These are phyloP conservation scores for Leishmania turanica DNA, from an alignment of 208 protist species.

Conservation along the genomic window DNA sequence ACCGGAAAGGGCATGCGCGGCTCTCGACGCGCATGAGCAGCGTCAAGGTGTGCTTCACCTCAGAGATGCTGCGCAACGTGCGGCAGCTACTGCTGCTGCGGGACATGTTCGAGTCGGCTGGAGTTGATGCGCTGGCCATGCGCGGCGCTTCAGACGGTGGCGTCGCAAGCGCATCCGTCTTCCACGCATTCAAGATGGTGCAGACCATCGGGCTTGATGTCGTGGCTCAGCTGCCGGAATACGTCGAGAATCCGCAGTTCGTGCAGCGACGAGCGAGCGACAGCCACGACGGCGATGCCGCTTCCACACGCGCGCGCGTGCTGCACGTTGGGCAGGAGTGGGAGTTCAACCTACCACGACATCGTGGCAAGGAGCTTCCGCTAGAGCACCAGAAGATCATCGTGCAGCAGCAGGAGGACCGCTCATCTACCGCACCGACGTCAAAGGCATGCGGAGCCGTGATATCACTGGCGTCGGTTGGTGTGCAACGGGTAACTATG, in stretches of 20 bases:
- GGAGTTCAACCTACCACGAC: constrained; percentile 68
- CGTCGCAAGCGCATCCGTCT: neutral
- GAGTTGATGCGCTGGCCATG: neutral
- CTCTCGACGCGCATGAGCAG: constrained; percentile 17
- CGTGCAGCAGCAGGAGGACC: constrained; percentile 20
- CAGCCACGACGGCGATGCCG: neutral
- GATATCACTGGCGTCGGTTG: constrained; percentile 19
- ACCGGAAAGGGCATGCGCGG: constrained; percentile 21
- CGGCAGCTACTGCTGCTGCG: constrained; percentile 28
- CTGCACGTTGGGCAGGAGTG: constrained; percentile 34
- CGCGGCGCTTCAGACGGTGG: neutral
- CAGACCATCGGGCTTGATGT: constrained; percentile 24
- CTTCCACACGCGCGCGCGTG: neutral
- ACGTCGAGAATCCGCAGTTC: neutral
- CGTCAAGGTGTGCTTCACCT: constrained; percentile 15
- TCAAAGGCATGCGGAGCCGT: constrained; percentile 12
- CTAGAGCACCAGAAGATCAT: constrained; percentile 53
- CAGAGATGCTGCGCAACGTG: constrained; percentile 25
- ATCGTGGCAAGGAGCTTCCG: constrained; percentile 60
- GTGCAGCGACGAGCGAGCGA: neutral
- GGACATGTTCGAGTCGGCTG: constrained; percentile 11
- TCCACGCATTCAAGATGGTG: constrained; percentile 26
- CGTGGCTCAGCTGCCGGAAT: constrained; percentile 13
- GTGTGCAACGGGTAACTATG: constrained; percentile 21
- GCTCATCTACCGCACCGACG: neutral